Percentiles rank a stretch among this genome's conserved stretches.
These are phyloP conservation scores for Blastobotrys malaysiensis DNA, from an alignment of 1,139 yeast species.

Conservation along the genomic window DNA sequence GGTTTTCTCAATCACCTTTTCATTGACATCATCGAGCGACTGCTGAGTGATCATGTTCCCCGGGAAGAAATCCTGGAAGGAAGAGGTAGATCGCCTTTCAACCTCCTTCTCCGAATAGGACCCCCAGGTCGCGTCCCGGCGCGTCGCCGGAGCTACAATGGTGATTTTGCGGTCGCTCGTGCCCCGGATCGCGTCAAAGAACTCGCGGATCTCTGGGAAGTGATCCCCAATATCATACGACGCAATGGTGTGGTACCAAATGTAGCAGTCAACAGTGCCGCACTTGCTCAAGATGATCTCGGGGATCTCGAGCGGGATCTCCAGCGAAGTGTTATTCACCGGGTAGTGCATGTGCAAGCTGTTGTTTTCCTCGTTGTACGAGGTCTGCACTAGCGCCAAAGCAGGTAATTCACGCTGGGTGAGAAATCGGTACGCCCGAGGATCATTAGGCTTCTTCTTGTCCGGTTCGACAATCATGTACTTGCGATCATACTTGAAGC, in stretches of 20 bases:
- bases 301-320: slow-evolving; percentile 27
- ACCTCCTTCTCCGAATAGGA: background rate
- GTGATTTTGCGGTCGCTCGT: slow-evolving; percentile 24
- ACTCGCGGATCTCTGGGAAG: slow-evolving; percentile 16
- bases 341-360: slow-evolving; percentile 30
- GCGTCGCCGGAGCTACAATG: slow-evolving; percentile 31
- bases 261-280: slow-evolving; percentile 12
- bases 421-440: slow-evolving; percentile 27
- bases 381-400: slow-evolving; percentile 31
- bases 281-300: slow-evolving; percentile 2
- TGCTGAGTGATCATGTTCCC: slow-evolving; percentile 36
- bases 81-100: slow-evolving; percentile 18
- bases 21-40: slow-evolving; percentile 32
- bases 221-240: slow-evolving; percentile 13
- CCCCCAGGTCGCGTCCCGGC: slow-evolving; percentile 34
- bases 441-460: slow-evolving; percentile 11
- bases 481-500: slow-evolving; percentile 41
- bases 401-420: slow-evolving; percentile 36
- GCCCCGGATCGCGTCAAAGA: slow-evolving; percentile 15
- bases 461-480: slow-evolving; percentile 36
- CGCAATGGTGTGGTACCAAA: slow-evolving; percentile 18
- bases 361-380: slow-evolving; percentile 25
- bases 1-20: slow-evolving; percentile 19
- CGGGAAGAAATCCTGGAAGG: slow-evolving; percentile 44
- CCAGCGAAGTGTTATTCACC: slow-evolving; percentile 15